A percentile compares a stretch with the other conserved stretches of the same genome.
phyloP scores from a whole-genome alignment of 345 rosid genomes.

The Citrus sinensis region DVS_A1.0 CM039165.1:31340501-31341000 shows the following conservation, averaged over 20 bases:
- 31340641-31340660: neutral
- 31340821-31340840: neutral
- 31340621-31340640: neutral
- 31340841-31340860: neutral
- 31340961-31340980: neutral
- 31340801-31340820: neutral
- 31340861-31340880: neutral
- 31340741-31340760: slow-evolving; percentile 1
- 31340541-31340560: neutral
- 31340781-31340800: neutral
- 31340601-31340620: neutral
- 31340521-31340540: neutral
- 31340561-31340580: neutral
- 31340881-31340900: neutral
- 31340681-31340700: neutral
- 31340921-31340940: neutral
- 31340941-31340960: neutral
- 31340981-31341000: neutral
- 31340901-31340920: neutral
- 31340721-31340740: neutral
- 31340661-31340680: neutral
- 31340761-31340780: slow-evolving; percentile 11
- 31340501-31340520: neutral
- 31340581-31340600: neutral
- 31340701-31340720: neutral